Evolutionary conservation across 495 filamentous ascomycete genomes (phyloP).

Genomic region (Neurospora tetrasperma): DNA sequence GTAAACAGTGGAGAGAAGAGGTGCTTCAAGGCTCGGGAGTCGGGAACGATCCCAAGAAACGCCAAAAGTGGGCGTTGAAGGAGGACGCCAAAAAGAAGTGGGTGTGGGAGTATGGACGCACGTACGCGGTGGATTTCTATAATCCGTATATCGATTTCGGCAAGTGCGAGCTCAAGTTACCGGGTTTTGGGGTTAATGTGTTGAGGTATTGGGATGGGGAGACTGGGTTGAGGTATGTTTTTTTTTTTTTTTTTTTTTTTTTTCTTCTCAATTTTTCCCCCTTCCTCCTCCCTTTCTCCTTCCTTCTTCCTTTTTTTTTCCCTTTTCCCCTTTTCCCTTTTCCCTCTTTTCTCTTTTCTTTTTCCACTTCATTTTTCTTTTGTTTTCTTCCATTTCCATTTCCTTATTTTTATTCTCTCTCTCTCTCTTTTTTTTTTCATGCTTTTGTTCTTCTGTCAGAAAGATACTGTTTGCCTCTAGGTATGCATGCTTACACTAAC

Average conservation of each 20-base stretch:
- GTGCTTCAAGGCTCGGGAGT: not conserved
- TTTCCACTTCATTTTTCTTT: too few relatives aligned
- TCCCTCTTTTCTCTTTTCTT: not conserved
- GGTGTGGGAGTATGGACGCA: conserved; percentile 38
- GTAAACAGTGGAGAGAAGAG: not conserved
- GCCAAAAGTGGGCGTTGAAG: conserved; percentile 56
- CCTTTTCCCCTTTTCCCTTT: not conserved
- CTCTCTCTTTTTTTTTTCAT: not conserved
- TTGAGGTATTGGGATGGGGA: conserved; percentile 77
- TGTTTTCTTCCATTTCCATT: too few relatives aligned
- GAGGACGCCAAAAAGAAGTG: conserved; percentile 38
- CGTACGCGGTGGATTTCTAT: conserved; percentile 75
- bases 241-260: not conserved
- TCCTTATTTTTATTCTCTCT: too few relatives aligned
- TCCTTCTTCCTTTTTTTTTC: too few relatives aligned
- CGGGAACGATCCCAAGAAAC: conserved; percentile 29
- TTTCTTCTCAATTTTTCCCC: not conserved
- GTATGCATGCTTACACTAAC: too few relatives aligned
- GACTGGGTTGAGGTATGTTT: conserved; percentile 31
- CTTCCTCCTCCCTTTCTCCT: not conserved
- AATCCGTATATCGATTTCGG: conserved; percentile 83
- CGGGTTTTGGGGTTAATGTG: conserved; percentile 66
- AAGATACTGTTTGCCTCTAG: too few relatives aligned
- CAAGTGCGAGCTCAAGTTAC: conserved; percentile 70
- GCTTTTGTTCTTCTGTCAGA: too few relatives aligned